phyloP scores from a whole-genome alignment of 2,329 filamentous ascomycete species.

The Dothideomycetidae sp. region DNA sequence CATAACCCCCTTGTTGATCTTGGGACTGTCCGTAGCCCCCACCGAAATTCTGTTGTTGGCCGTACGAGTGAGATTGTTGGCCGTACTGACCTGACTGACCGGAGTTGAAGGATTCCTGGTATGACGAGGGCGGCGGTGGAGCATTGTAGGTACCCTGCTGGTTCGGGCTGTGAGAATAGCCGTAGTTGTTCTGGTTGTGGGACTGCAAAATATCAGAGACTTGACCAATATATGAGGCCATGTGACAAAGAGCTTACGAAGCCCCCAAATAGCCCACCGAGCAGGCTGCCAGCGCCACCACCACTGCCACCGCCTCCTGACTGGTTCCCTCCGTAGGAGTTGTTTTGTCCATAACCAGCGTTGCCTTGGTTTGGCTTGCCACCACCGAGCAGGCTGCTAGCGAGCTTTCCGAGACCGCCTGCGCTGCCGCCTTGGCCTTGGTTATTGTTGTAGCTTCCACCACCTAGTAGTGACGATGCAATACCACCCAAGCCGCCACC shows the following conservation, averaged over 20 bases:
- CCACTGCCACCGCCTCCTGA: constrained; percentile 6
- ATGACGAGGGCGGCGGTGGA: constrained; percentile 22
- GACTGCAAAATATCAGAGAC: constrained; percentile 1
- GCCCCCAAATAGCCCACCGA: constrained; percentile 14
- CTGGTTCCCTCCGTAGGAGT: constrained; percentile 3
- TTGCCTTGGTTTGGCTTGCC: constrained; percentile 10
- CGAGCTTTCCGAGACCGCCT: constrained; percentile 9
- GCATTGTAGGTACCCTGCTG: constrained; percentile 23
- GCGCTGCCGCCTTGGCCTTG: constrained; percentile 10
- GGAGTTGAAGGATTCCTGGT: constrained; percentile 18
- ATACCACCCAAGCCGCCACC: constrained; percentile 7
- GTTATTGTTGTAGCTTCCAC: constrained; percentile 1
- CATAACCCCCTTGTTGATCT: constrained; percentile 16
- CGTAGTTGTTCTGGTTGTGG: constrained; percentile 18
- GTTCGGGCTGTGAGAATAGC: constrained; percentile 21
- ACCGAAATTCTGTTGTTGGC: constrained; percentile 12
- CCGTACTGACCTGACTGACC: constrained; percentile 16
- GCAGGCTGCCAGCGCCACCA: constrained; percentile 11
- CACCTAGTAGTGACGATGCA: constrained; percentile 6
- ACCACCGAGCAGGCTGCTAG: constrained; percentile 3
- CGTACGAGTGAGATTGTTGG: constrained; percentile 12
- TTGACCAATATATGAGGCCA: constrained; percentile 1
- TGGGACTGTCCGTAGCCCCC: constrained; percentile 12
- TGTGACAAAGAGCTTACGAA: constrained; percentile 10
- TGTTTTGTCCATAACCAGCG: too few species aligned